Conservation (phyloP, 2,329 filamentous ascomycete genomes). For the Ophiocordyceps australis region DNA sequence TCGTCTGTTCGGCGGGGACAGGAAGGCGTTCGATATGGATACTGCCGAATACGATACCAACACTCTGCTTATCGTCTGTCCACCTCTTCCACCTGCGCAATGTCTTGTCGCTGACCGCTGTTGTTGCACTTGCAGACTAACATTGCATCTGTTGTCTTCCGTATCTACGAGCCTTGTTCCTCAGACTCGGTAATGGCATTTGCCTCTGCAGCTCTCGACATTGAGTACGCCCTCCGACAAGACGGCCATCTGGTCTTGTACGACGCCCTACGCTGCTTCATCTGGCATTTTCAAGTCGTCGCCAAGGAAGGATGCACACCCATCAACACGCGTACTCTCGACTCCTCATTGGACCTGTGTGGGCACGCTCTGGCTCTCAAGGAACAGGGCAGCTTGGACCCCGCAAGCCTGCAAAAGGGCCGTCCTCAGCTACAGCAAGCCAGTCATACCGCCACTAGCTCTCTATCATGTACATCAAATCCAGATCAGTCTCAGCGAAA, state of each 20-base stretch:
- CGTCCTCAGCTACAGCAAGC: conserved; percentile 18
- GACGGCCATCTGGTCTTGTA: conserved; percentile 34
- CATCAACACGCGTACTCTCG: conserved; percentile 10
- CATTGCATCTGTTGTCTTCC: conserved; percentile 34
- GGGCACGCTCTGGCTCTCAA: conserved; percentile 23
- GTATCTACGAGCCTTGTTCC: conserved; percentile 31
- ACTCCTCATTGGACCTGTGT: conserved; percentile 21
- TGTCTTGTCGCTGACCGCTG: conserved; percentile 1
- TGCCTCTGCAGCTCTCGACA: conserved; percentile 26
- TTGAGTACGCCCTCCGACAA: conserved; percentile 30
- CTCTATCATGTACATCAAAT: conserved; percentile 21
- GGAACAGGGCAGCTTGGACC: conserved; percentile 34
- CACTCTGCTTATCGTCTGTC: conserved; percentile 35
- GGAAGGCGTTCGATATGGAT: conserved; percentile 34
- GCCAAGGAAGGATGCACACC: conserved; percentile 18
- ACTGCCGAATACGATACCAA: conserved; percentile 46
- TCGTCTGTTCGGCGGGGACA: too few relatives aligned
- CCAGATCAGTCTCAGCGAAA: conserved; percentile 16
- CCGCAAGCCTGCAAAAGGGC: conserved; percentile 24
- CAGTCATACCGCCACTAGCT: conserved; percentile 25
- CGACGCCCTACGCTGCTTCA: conserved; percentile 26
- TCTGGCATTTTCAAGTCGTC: conserved; percentile 36
- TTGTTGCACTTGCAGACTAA: conserved; percentile 27
- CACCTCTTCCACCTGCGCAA: neutral
- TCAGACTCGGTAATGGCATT: conserved; percentile 24